Evolutionary conservation across 2,329 filamentous ascomycete species (phyloP).

Genomic region (Madurella fahalii): DNA sequence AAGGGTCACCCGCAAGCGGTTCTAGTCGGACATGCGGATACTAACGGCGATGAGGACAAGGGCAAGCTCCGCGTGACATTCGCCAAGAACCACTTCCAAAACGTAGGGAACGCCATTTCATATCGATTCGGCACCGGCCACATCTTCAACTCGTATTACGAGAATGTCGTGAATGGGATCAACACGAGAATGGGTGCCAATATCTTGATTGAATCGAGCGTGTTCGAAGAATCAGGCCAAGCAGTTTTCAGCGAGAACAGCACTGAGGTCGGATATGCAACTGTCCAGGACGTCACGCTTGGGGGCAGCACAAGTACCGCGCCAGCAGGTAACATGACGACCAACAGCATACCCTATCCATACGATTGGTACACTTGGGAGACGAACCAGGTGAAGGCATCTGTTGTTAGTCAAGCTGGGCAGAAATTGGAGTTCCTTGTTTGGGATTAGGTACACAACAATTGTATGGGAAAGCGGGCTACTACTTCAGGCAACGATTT

Average conservation of each 20-base stretch:
- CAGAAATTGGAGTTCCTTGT: conserved; percentile 1
- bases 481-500: too few species aligned
- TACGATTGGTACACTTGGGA: conserved; percentile 13
- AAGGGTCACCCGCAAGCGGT: neutral
- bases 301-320: neutral
- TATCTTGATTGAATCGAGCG: conserved; percentile 2
- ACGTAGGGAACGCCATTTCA: neutral
- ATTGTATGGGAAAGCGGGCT: too few species aligned
- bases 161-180: neutral
- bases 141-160: conserved; percentile 10
- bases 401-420: conserved; percentile 3
- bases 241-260: neutral
- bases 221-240: conserved; percentile 4
- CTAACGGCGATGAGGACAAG: neutral
- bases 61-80: conserved; percentile 11
- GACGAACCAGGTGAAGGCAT: neutral
- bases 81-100: conserved; percentile 4
- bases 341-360: conserved; percentile 10
- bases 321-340: conserved; percentile 1
- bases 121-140: conserved; percentile 8
- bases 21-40: neutral
- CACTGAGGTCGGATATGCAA: neutral
- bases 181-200: neutral
- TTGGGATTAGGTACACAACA: too few species aligned
- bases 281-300: neutral